Conservation (phyloP, 2,329 filamentous ascomycete genomes). For the Epichloe sibirici region DNA sequence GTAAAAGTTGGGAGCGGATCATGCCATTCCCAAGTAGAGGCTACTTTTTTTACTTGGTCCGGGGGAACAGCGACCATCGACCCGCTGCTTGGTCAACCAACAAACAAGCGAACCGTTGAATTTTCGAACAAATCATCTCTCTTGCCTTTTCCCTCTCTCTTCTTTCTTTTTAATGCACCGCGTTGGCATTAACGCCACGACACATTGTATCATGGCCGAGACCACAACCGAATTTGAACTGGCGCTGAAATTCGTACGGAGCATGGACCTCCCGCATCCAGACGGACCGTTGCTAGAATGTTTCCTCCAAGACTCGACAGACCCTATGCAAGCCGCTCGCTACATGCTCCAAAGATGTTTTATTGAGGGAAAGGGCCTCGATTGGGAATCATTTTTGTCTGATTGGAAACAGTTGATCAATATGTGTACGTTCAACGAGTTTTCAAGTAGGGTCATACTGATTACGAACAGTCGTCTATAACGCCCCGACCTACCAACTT, state of each 20-base stretch:
- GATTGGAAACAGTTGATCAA: constrained; percentile 4
- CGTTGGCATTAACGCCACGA: too few species aligned
- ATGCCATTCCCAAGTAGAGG: too few species aligned
- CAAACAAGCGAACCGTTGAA: too few species aligned
- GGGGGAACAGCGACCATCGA: too few species aligned
- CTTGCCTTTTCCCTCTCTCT: too few species aligned
- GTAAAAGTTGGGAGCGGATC: too few species aligned
- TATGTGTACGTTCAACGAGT: neutral
- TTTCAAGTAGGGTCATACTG: neutral
- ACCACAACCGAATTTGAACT: neutral
- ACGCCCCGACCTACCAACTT: neutral
- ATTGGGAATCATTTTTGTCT: neutral
- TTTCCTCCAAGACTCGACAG: constrained; percentile 4
- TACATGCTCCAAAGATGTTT: constrained; percentile 6
- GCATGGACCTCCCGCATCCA: constrained; percentile 3
- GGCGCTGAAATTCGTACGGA: neutral
- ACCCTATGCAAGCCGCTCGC: constrained; percentile 5
- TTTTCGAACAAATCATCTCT: too few species aligned
- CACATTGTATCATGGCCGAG: too few species aligned
- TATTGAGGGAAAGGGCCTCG: neutral
- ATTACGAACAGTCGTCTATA: neutral
- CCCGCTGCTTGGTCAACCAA: too few species aligned
- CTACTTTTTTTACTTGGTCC: too few species aligned
- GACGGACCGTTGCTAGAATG: constrained; percentile 4
- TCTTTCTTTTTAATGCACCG: too few species aligned